Percentiles rank a stretch among this genome's conserved stretches.
These are phyloP conservation scores for Hippophae rhamnoides DNA, from an alignment of 306 rosid genomes.

Conservation along the genomic window DNA sequence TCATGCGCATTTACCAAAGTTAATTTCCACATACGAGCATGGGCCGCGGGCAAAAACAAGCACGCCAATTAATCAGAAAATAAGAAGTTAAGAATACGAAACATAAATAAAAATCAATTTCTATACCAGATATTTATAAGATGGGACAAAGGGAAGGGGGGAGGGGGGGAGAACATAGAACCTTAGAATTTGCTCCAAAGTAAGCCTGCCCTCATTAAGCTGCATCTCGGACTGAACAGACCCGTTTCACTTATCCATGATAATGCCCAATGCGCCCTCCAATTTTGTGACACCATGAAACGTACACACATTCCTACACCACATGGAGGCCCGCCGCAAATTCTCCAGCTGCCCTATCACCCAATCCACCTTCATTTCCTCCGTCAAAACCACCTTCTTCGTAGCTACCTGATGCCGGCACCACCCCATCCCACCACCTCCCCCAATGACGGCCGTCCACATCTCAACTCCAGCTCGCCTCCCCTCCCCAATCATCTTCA, in stretches of 20 bases:
- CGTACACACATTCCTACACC: conserved; percentile 94
- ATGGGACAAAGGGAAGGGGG: background rate
- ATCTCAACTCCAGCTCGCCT: conserved; percentile 66
- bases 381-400: conserved; percentile 60
- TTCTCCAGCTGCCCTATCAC: conserved; percentile 66
- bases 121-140: background rate
- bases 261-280: conserved; percentile 78
- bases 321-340: conserved; percentile 86
- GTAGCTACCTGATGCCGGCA: conserved; percentile 75
- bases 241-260: conserved; percentile 76
- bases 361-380: conserved; percentile 77
- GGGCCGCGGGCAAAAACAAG: too few species aligned
- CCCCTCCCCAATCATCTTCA: conserved; percentile 67
- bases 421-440: conserved; percentile 34
- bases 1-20: background rate
- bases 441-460: conserved; percentile 73
- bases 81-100: background rate
- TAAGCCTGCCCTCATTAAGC: conserved; percentile 85
- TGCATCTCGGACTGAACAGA: conserved; percentile 95
- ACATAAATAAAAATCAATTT: too few species aligned
- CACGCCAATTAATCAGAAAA: background rate
- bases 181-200: conserved; percentile 98
- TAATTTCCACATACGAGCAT: background rate
- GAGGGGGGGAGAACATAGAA: conserved; percentile 13
- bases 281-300: conserved; percentile 75